phyloP scores from a whole-genome alignment of 768 basidiomycete species.

The Termitomyces eurrhizus region DNA sequence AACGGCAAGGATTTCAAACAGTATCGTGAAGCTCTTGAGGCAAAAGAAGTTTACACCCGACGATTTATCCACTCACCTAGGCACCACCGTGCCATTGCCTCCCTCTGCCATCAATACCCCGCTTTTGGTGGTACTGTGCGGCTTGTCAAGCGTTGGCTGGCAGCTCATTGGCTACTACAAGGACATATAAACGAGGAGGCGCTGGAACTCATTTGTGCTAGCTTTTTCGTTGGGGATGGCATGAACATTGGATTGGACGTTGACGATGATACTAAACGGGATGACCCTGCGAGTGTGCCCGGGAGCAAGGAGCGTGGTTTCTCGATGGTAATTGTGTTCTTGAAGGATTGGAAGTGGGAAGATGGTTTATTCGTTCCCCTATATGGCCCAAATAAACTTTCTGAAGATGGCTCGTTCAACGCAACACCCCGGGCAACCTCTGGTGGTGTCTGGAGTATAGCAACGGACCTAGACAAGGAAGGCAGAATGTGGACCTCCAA shows the following conservation, averaged over 20 bases:
- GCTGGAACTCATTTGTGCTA: constrained; percentile 82
- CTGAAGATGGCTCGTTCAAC: constrained; percentile 19
- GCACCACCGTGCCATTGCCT: constrained; percentile 81
- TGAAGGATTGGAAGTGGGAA: constrained; percentile 85
- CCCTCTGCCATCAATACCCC: constrained; percentile 72
- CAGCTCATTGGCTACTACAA: constrained; percentile 82
- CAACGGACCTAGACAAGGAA: constrained; percentile 70
- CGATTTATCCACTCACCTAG: constrained; percentile 76
- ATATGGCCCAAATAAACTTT: constrained; percentile 38
- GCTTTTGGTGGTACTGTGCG: constrained; percentile 85
- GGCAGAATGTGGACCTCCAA: constrained; percentile 75
- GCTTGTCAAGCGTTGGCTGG: constrained; percentile 90
- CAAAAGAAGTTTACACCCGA: constrained; percentile 57
- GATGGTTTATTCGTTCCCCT: constrained; percentile 72
- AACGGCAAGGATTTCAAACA: constrained; percentile 40
- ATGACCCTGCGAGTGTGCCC: constrained; percentile 47
- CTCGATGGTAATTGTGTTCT: constrained; percentile 61
- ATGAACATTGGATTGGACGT: constrained; percentile 25
- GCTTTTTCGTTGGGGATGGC: constrained; percentile 63
- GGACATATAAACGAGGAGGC: constrained; percentile 73
- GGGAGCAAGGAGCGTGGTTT: constrained; percentile 81
- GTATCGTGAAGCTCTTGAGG: constrained; percentile 51
- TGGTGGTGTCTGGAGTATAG: constrained; percentile 68
- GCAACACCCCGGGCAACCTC: constrained; percentile 22
- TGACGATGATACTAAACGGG: constrained; percentile 25